Percentiles rank a stretch among this genome's conserved stretches.
These are phyloP conservation scores for Leucosporidium scottii DNA, from an alignment of 768 basidiomycete genomes.

Conservation along the genomic window DNA sequence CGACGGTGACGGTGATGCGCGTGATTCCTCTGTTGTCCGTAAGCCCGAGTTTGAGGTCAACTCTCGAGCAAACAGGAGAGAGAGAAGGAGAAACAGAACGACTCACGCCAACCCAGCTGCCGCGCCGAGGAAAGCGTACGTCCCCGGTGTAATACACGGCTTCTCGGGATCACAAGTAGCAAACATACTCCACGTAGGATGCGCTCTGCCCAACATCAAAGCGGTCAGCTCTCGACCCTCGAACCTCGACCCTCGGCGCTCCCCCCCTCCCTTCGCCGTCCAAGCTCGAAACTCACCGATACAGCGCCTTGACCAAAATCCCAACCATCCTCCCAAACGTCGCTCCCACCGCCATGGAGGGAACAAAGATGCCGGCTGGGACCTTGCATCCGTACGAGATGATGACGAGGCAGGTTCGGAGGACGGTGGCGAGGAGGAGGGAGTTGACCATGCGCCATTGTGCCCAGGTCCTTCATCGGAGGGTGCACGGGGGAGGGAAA, in stretches of 20 bases:
- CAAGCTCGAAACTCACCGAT: constrained; percentile 51
- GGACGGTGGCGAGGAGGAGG: constrained; percentile 78
- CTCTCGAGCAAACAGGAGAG: background rate
- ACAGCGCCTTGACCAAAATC: constrained; percentile 87
- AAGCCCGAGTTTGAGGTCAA: background rate
- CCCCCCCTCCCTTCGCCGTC: too few species aligned
- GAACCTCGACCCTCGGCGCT: too few species aligned
- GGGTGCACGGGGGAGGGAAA: background rate
- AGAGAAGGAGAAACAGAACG: background rate
- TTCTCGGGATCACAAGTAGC: constrained; percentile 81
- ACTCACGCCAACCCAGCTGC: constrained; percentile 84
- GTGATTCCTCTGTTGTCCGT: constrained; percentile 68
- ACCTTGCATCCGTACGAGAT: constrained; percentile 94
- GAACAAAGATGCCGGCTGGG: constrained; percentile 95
- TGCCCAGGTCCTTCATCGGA: constrained; percentile 57
- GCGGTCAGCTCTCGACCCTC: too few species aligned
- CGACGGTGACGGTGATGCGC: constrained; percentile 93
- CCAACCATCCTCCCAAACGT: constrained; percentile 96
- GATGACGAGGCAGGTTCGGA: constrained; percentile 77
- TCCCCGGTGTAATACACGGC: constrained; percentile 96
- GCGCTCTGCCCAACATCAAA: constrained; percentile 53
- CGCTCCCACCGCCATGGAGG: constrained; percentile 97
- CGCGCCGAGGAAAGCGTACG: constrained; percentile 94
- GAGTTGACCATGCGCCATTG: constrained; percentile 97
- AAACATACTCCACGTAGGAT: constrained; percentile 78